Base-by-base conservation (phyloP, 192 early-diverging fungal genomes). In the Chytriomyces sp. region DNA sequence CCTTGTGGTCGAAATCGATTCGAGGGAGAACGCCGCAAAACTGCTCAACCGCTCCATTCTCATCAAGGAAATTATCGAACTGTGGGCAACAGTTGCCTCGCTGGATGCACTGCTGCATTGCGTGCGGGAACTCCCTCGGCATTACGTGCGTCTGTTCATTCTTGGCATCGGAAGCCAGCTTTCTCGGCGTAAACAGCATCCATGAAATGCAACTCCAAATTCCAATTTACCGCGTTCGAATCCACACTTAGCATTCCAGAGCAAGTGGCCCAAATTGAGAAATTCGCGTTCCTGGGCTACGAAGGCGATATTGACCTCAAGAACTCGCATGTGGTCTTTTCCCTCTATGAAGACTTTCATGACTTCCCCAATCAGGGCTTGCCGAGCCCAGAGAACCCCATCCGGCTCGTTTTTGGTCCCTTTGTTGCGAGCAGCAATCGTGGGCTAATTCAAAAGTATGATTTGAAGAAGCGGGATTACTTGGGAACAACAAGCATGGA, bases 401-500 rank as follows among this genome's bases (percentile, higher is more conserved):
- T 68, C 25, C 77, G 55, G 30, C 66, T 5, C 49, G 93, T 90
- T 82, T 90, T 94, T 74, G 92, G 92, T 0, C 80, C 88, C 17
- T 73, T 89, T 65, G 84, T 96, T 1, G 90, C 90, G 5, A 78
- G 68, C 19, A 90, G 93, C 37, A 91, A 90, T 52, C 83, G 92
- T 5, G 86, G 89, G 22, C 56, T 91, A 19, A 85, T 96, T 19
- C 82, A 88, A n/a, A 90, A 75, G 59, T 99, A 92, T 70, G 93
- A 96, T 79, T 84, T 99, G 41, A 99, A 99, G 82, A 96, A 98
- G 75, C 81, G 97, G 59, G 86, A 84, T 53, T 99, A 99, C 68
- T 75, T 99, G 54, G 97, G 97, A 32, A 99, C 91, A 34, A 99
- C 97, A 1, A 90, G 92, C 32, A 99, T 99, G 97, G 97, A 99